These are phyloP conservation scores for Phytophthora ohioensis DNA, from an alignment of 352 stramenopile genomes.

Conservation along the genomic window DNA sequence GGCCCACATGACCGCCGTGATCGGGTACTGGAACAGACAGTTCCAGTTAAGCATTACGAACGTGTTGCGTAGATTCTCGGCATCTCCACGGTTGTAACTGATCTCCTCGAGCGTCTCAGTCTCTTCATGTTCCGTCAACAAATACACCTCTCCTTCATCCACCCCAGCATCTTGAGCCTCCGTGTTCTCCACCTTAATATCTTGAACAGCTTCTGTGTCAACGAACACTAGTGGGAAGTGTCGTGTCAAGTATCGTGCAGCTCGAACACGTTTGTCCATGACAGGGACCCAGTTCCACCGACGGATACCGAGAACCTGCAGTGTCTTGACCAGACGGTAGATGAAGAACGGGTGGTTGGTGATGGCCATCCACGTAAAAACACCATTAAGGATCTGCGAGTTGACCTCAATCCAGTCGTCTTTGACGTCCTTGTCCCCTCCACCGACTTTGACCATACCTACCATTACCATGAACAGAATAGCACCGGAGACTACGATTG, in stretches of 20 bases:
- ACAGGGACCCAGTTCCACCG: constrained; percentile 21
- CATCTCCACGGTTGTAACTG: constrained; percentile 31
- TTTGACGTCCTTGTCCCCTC: constrained; percentile 38
- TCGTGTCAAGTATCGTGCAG: constrained; percentile 33
- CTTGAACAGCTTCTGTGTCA: constrained; percentile 12
- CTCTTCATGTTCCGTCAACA: constrained; percentile 21
- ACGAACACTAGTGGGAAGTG: constrained; percentile 46
- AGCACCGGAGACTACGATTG: constrained; percentile 39
- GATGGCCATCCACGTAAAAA: constrained; percentile 51
- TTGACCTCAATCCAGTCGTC: constrained; percentile 53
- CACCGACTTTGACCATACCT: constrained; percentile 34
- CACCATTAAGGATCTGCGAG: constrained; percentile 55
- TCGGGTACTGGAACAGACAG: constrained; percentile 53
- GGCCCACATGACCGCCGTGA: constrained; percentile 51
- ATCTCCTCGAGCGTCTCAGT: constrained; percentile 30
- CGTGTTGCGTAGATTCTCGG: constrained; percentile 39
- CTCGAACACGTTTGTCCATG: constrained; percentile 5
- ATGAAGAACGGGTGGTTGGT: constrained; percentile 52
- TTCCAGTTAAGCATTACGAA: constrained; percentile 52
- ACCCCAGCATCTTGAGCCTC: constrained; percentile 20
- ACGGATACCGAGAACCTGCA: constrained; percentile 31
- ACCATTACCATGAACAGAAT: constrained; percentile 54
- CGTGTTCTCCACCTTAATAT: constrained; percentile 17
- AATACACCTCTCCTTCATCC: constrained; percentile 29
- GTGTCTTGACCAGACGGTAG: constrained; percentile 33